Conservation (phyloP, 2,329 filamentous ascomycete genomes). For the Diaporthe velutina region DNA sequence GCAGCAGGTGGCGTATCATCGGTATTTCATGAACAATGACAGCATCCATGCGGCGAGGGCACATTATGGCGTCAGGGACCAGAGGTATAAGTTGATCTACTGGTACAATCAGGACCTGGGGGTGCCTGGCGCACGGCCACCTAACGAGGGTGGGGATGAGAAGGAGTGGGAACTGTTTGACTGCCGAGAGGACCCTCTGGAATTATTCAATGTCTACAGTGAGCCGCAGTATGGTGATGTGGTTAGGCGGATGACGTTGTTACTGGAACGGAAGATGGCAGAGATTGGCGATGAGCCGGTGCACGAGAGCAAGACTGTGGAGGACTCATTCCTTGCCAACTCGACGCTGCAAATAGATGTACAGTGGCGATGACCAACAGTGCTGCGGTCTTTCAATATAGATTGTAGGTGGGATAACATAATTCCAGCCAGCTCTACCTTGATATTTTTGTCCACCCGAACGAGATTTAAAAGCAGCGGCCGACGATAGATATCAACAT, state of each 20-base stretch:
- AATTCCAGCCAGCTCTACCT: not conserved
- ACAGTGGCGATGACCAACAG: not conserved
- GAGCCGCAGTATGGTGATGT: conserved; percentile 53
- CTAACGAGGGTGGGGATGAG: conserved; percentile 50
- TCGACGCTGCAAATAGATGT: not conserved
- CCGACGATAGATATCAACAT: too few relatives aligned
- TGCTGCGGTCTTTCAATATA: not conserved
- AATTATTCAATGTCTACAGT: conserved; percentile 61
- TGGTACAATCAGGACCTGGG: conserved; percentile 67
- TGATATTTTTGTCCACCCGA: not conserved
- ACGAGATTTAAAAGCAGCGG: too few relatives aligned
- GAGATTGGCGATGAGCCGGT: conserved; percentile 63
- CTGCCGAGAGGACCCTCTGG: conserved; percentile 62
- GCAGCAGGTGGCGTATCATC: conserved; percentile 66
- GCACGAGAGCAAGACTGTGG: conserved; percentile 42
- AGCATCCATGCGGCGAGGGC: conserved; percentile 62
- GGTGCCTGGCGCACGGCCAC: conserved; percentile 57
- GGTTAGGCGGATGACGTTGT: conserved; percentile 54
- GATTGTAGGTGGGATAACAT: too few relatives aligned
- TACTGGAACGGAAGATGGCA: conserved; percentile 63
- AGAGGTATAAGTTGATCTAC: conserved; percentile 67
- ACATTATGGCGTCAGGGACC: conserved; percentile 65
- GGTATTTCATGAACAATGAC: conserved; percentile 69
- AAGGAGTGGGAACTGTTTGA: conserved; percentile 69
- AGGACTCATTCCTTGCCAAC: conserved; percentile 18